Conservation (phyloP, 441 rosid species). For the Heliophila coronopifolia region DNA sequence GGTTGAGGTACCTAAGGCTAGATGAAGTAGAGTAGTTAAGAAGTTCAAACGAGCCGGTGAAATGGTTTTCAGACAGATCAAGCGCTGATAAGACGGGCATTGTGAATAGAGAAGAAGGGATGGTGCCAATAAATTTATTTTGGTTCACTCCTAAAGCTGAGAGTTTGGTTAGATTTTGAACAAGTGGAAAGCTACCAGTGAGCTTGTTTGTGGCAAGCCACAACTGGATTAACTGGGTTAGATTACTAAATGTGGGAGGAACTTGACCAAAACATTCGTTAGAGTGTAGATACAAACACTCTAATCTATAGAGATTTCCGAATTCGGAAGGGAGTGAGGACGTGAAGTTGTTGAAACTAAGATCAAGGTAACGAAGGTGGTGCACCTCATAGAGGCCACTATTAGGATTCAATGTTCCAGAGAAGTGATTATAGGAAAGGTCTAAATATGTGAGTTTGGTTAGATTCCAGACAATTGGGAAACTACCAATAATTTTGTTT, state of each 20-base stretch:
- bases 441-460: too few species aligned
- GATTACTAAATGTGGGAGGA: neutral
- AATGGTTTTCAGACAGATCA: neutral
- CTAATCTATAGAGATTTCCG: neutral
- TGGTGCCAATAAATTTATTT: neutral
- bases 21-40: neutral
- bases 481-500: too few species aligned
- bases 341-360: neutral
- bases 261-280: slow-evolving; percentile 1
- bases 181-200: neutral
- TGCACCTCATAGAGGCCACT: neutral
- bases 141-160: neutral
- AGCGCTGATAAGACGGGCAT: neutral
- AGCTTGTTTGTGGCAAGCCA: neutral
- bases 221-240: neutral
- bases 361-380: slow-evolving; percentile 8
- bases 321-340: slow-evolving; percentile 3
- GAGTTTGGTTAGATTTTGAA: neutral
- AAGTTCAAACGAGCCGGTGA: neutral
- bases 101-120: neutral
- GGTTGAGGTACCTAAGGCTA: too few species aligned
- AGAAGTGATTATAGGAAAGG: too few species aligned
- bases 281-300: slow-evolving; percentile 2
- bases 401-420: neutral
- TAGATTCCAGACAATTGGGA: too few species aligned